Conservation (phyloP, 805 yeast species). For the Yarrowia divulgata region DNA sequence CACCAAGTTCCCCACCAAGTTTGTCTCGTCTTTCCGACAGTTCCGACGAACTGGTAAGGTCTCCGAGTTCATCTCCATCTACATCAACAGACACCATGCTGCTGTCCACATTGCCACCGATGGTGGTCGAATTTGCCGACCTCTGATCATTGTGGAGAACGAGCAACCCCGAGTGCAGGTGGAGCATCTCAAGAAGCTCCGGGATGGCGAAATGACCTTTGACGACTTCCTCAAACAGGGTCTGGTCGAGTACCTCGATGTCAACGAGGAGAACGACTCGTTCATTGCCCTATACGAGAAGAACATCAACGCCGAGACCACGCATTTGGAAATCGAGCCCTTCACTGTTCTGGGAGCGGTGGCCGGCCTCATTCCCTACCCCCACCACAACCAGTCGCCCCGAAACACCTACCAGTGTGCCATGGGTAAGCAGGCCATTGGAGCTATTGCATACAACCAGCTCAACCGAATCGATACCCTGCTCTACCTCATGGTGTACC, state of each 20-base stretch:
- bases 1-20: conserved; percentile 83
- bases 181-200: conserved; percentile 68
- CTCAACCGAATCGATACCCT: conserved; percentile 94
- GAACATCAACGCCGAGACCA: conserved; percentile 63
- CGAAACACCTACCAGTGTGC: conserved; percentile 94
- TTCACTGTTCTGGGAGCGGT: conserved; percentile 92
- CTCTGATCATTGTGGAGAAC: conserved; percentile 83
- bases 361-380: conserved; percentile 90
- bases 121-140: conserved; percentile 98
- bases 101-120: conserved; percentile 98
- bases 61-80: conserved; percentile 89
- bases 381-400: conserved; percentile 92
- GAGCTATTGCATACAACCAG: conserved; percentile 97
- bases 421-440: conserved; percentile 99
- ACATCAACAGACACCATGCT: conserved; percentile 84
- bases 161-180: conserved; percentile 74
- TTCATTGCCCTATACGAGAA: conserved; percentile 87
- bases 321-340: conserved; percentile 96
- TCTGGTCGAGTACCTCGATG: conserved; percentile 92
- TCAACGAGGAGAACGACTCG: conserved; percentile 95
- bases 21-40: conserved; percentile 77
- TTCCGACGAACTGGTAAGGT: conserved; percentile 85
- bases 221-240: conserved; percentile 90
- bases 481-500: conserved; percentile 95
- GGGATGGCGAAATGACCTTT: conserved; percentile 77